Conservation (phyloP, 176 grass and related monocot species). For the Lolium rigidum region DNA sequence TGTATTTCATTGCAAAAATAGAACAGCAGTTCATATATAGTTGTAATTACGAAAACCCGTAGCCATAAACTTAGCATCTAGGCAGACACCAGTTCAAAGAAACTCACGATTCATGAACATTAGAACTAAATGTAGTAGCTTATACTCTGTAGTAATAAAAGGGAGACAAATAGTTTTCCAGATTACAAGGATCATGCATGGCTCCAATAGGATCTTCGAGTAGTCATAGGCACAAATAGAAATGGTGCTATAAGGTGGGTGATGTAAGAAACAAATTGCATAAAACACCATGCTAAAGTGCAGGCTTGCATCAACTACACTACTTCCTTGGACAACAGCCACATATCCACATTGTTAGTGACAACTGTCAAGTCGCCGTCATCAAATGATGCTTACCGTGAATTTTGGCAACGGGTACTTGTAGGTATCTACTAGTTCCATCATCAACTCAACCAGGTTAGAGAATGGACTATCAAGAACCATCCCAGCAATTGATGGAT, state of each 20-base stretch:
- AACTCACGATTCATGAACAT: not conserved
- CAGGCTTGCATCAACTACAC: conserved; percentile 28
- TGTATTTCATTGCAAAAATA: not conserved
- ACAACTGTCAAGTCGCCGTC: not conserved
- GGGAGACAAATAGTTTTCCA: not conserved
- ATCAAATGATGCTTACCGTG: conserved; percentile 62
- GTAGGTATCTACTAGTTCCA: conserved; percentile 99
- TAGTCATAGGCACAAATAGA: conserved; percentile 11
- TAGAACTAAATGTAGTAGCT: not conserved
- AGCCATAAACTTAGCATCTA: not conserved
- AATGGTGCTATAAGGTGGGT: not conserved
- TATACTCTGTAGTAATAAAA: not conserved
- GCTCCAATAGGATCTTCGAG: conserved; percentile 12
- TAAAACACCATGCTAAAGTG: conserved; percentile 8
- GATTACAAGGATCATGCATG: conserved; percentile 12
- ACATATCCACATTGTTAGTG: not conserved
- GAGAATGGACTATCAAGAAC: conserved; percentile 99
- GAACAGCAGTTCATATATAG: conserved; percentile 18
- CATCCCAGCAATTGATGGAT: conserved; percentile 99
- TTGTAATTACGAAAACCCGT: conserved; percentile 2
- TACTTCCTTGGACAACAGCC: not conserved
- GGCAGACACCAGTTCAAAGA: not conserved
- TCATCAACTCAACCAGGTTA: conserved; percentile 98
- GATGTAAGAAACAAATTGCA: conserved; percentile 29
- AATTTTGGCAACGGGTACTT: conserved; percentile 99